Conservation (phyloP, 2,329 filamentous ascomycete species). For the Aphanoascus verrucosus region DNA sequence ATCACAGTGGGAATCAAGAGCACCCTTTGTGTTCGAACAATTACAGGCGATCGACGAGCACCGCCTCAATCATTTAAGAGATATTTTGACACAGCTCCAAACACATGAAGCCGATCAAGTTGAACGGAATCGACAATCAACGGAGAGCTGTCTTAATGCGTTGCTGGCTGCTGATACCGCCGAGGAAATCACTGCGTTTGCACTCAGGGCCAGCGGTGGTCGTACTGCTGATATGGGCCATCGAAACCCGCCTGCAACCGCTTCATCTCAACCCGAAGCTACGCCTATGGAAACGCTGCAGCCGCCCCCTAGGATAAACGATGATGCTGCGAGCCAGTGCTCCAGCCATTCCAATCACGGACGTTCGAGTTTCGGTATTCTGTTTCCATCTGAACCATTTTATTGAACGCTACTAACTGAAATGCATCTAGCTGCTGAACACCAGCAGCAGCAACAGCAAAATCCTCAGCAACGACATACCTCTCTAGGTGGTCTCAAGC, state of each 20-base stretch:
- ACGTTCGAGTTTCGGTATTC: constrained; percentile 26
- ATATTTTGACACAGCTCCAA: constrained; percentile 82
- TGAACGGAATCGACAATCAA: constrained; percentile 60
- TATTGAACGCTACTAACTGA: constrained; percentile 4
- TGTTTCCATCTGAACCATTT: neutral
- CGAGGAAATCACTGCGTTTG: constrained; percentile 60
- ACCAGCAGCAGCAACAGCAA: constrained; percentile 20
- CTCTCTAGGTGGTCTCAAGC: constrained; percentile 36
- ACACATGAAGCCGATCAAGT: constrained; percentile 86
- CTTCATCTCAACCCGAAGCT: constrained; percentile 17
- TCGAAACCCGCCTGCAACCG: constrained; percentile 20
- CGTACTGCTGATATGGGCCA: constrained; percentile 24
- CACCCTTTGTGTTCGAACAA: constrained; percentile 87
- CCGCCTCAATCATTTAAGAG: constrained; percentile 77
- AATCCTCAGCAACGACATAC: constrained; percentile 30
- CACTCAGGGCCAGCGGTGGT: constrained; percentile 30
- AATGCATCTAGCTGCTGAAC: constrained; percentile 26
- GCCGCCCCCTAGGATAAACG: constrained; percentile 34
- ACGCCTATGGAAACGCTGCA: constrained; percentile 26
- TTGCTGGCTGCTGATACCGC: constrained; percentile 78
- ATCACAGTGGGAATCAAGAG: constrained; percentile 84
- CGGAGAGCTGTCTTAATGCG: constrained; percentile 68
- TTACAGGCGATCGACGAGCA: constrained; percentile 85
- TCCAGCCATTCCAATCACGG: constrained; percentile 39
- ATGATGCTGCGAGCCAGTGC: constrained; percentile 47